phyloP scores from a whole-genome alignment of 257 asterid genomes.

The Plectranthus barbatus region DNA sequence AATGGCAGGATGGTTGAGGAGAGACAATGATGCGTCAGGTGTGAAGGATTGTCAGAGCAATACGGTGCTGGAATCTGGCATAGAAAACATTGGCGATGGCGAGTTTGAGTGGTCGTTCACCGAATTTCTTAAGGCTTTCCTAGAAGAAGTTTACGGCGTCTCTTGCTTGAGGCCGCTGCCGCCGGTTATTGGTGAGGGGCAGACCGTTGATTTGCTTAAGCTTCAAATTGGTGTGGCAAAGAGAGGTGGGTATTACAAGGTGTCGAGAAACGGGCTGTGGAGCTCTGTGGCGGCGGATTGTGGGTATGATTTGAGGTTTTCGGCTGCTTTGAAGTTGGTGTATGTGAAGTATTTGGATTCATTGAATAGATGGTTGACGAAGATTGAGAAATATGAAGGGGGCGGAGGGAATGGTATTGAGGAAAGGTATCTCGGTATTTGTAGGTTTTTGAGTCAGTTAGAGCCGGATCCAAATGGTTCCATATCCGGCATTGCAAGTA shows the following conservation, averaged over 20 bases:
- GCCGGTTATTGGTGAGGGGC: slow-evolving; percentile 48
- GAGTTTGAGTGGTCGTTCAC: slow-evolving; percentile 24
- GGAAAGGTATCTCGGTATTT: slow-evolving; percentile 4
- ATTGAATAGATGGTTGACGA: slow-evolving; percentile 35
- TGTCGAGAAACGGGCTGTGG: slow-evolving; percentile 27
- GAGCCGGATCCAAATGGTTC: slow-evolving; percentile 41
- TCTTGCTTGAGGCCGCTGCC: slow-evolving; percentile 44
- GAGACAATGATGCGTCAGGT: slow-evolving; percentile 40
- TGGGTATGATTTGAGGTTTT: slow-evolving; percentile 32
- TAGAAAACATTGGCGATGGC: neutral
- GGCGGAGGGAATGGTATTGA: neutral
- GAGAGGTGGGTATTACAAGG: slow-evolving; percentile 40
- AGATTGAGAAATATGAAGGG: slow-evolving; percentile 13
- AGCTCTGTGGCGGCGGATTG: slow-evolving; percentile 38
- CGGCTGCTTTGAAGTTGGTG: slow-evolving; percentile 45
- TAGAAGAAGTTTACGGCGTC: slow-evolving; percentile 23
- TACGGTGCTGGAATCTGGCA: slow-evolving; percentile 3
- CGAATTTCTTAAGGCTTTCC: slow-evolving; percentile 24
- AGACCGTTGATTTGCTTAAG: slow-evolving; percentile 45
- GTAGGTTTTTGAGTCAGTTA: slow-evolving; percentile 31
- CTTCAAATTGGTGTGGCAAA: slow-evolving; percentile 37
- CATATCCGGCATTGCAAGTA: slow-evolving; percentile 26
- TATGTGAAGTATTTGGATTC: slow-evolving; percentile 39
- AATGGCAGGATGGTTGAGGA: slow-evolving; percentile 63
- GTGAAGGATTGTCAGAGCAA: slow-evolving; percentile 22